Evolutionary conservation across 805 yeast genomes (phyloP), one percentile per base, ranked within the genome.

Genomic region (Wickerhamomyces chambardii): DNA sequence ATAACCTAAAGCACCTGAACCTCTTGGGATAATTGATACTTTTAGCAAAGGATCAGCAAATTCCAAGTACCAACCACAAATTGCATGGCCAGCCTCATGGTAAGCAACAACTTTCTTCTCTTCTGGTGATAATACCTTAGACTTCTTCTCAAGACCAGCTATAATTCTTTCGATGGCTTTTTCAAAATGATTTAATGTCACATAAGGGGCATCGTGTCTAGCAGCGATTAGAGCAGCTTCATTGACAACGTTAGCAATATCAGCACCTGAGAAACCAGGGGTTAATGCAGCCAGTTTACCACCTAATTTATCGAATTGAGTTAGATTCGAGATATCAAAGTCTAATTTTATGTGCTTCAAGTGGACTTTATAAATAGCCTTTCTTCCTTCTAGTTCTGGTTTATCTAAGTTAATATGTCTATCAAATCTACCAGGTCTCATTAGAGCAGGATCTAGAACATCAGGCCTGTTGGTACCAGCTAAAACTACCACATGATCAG

Each of bases 71-170:
- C 96, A 89, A 17, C 96, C 97, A 60, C 95, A 84, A 33, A 87
- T 81, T 4, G 97, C 97, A 57, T 87, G 97, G 0, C 97, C 97
- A 2, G 97, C 97, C 61, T 87, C 97, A 58, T 87, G 97, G 55
- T 84, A 87, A 0, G 96, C 95, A 33, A 87, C 95, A 24, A 84
- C 74, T 45, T 66, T 75, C 65, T 85, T 84, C 58, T 89, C 95
- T 26, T 81, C 84, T 9, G 80, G 78, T 6, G 84, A 76, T 35
- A 87, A 65, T 8, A 89, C 77, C 54, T 79, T 75, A 1, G 92
- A 75, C 53, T 84, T 84, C 59, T 82, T 81, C 56, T 87, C 96
- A 31, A 89, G 63, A n/a, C 97, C 97, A 10, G 94, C 95, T 61
- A 87, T 78, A 32, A 87, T 95, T 52, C 96, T 75, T 60, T 89